Evolutionary conservation across 2,329 filamentous ascomycete species (phyloP).

Genomic region (Sporothrix pallida): DNA sequence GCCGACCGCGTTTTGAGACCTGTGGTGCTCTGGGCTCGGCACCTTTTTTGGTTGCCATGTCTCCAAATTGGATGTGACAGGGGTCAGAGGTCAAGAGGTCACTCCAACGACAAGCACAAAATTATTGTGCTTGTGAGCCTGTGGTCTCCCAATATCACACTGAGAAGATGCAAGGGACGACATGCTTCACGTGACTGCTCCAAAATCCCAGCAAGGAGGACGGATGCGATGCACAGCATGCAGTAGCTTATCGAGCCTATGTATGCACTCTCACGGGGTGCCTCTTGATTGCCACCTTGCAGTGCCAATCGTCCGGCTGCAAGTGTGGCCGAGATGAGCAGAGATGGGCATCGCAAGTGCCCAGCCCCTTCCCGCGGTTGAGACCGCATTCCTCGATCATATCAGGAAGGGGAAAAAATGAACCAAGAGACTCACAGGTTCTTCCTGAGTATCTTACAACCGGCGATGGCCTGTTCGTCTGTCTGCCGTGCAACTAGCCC

Average conservation of each 20-base stretch:
- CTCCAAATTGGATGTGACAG: slow-evolving; percentile 13
- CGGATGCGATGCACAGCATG: slow-evolving; percentile 24
- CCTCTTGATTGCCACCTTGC: background rate
- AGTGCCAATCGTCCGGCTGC: background rate
- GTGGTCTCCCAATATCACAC: too few relatives aligned
- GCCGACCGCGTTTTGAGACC: slow-evolving; percentile 11
- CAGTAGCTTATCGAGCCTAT: slow-evolving; percentile 4
- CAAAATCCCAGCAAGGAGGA: slow-evolving; percentile 6
- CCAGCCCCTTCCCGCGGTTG: background rate
- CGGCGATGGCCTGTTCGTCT: slow-evolving; percentile 16
- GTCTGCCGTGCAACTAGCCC: slow-evolving; percentile 12
- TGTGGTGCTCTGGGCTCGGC: slow-evolving; percentile 7
- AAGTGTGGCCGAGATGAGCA: background rate
- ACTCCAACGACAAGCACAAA: too few relatives aligned
- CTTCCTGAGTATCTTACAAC: background rate
- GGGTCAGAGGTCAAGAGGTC: background rate
- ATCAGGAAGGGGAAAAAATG: too few relatives aligned
- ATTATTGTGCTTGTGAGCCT: too few relatives aligned
- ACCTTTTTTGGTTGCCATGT: slow-evolving; percentile 22
- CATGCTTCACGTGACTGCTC: background rate
- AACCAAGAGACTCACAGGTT: background rate
- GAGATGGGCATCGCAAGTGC: background rate
- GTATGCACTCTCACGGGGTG: slow-evolving; percentile 20
- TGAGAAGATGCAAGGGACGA: slow-evolving; percentile 7
- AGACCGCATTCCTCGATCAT: background rate